These are phyloP conservation scores for Lepiota brunneoincarnata DNA, from an alignment of 768 basidiomycete species.

Conservation along the genomic window DNA sequence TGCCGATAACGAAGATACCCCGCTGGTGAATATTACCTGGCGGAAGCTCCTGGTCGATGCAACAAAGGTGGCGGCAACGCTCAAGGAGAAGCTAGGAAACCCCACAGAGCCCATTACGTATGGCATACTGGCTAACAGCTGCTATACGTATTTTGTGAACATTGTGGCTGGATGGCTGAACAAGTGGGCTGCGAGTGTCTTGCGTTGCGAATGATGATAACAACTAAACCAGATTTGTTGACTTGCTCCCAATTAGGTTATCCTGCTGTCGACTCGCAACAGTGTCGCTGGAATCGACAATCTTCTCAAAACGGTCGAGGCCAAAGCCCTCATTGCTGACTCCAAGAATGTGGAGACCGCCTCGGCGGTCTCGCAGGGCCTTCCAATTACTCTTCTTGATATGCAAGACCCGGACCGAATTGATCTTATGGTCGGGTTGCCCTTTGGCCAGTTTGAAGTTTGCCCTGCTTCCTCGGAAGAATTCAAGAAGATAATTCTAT, in stretches of 20 bases:
- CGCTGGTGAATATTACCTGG: too few relatives aligned
- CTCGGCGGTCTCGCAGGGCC: not conserved
- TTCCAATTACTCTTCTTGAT: not conserved
- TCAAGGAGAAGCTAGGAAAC: too few relatives aligned
- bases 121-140: constrained; percentile 9
- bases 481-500: constrained; percentile 3
- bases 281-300: constrained; percentile 8
- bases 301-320: constrained; percentile 3
- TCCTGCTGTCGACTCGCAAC: constrained; percentile 8
- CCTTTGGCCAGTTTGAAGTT: not conserved
- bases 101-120: not conserved
- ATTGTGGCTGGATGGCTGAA: constrained; percentile 10
- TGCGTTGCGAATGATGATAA: too few relatives aligned
- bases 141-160: constrained; percentile 6
- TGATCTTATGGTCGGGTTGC: not conserved
- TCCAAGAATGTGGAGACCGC: not conserved
- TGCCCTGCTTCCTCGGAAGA: not conserved
- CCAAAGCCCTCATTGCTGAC: constrained; percentile 5
- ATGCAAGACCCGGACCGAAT: not conserved
- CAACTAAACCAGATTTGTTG: not conserved
- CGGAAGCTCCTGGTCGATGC: too few relatives aligned
- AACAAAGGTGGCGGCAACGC: too few relatives aligned
- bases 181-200: constrained; percentile 10
- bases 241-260: not conserved
- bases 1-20: too few relatives aligned